A percentile compares a stretch with the other conserved stretches of the same genome.
Evolutionary conservation across 2,329 filamentous ascomycete genomes (phyloP).

Genomic region (Ophiostoma perfectum): DNA sequence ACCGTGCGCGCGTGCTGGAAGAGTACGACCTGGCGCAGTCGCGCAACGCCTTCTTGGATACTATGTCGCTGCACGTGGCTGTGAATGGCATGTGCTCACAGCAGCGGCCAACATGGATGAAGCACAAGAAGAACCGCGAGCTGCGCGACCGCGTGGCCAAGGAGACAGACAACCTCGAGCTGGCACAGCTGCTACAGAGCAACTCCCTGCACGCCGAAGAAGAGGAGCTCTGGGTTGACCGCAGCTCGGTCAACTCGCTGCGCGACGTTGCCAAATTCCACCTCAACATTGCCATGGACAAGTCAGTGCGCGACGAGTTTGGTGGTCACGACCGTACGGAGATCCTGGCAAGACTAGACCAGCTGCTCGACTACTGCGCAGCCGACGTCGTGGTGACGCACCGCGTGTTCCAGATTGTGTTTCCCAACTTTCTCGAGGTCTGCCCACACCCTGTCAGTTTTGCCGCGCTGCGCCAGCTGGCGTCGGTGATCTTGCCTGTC

Average conservation of each 20-base stretch:
- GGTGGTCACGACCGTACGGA: conserved; percentile 70
- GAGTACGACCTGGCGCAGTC: conserved; percentile 83
- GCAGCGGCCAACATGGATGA: conserved; percentile 96
- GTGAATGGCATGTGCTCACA: conserved; percentile 99
- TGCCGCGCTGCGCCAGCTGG: conserved; percentile 85
- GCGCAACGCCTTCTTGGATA: conserved; percentile 83
- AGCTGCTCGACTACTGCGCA: conserved; percentile 88
- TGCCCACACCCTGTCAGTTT: conserved; percentile 98
- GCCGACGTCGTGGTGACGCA: conserved; percentile 92
- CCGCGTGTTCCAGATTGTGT: conserved; percentile 86
- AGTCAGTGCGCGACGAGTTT: conserved; percentile 79
- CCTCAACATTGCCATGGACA: conserved; percentile 85
- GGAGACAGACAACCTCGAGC: conserved; percentile 63
- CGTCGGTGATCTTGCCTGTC: conserved; percentile 85
- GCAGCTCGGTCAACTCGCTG: conserved; percentile 91
- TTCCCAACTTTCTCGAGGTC: conserved; percentile 79
- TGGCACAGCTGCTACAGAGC: conserved; percentile 65
- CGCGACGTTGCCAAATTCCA: conserved; percentile 96
- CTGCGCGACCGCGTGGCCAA: conserved; percentile 71
- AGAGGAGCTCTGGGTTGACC: conserved; percentile 91
- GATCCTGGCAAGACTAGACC: conserved; percentile 66
- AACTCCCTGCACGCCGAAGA: conserved; percentile 70
- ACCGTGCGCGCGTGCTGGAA: conserved; percentile 79
- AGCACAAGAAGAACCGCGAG: conserved; percentile 85
- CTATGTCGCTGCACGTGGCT: conserved; percentile 96